Evolutionary conservation across 176 grass and related monocot genomes (phyloP).

Genomic region (Carex myosuroides): DNA sequence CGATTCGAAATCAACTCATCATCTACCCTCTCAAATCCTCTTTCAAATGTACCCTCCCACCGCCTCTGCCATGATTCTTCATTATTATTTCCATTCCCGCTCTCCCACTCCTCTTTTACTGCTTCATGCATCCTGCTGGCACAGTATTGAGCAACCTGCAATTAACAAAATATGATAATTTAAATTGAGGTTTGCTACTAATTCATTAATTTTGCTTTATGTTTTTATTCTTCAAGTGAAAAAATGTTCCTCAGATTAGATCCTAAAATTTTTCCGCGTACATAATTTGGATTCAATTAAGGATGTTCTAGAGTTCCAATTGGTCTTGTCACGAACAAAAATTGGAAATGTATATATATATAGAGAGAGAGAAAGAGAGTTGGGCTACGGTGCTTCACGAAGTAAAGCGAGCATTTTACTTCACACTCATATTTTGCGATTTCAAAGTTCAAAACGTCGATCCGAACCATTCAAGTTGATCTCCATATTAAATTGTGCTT

Average conservation of each 20-base stretch:
- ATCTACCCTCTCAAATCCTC: conserved; percentile 32
- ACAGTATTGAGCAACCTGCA: conserved; percentile 39
- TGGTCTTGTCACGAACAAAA: background rate
- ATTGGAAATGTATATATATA: background rate
- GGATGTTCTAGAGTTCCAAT: background rate
- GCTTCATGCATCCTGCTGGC: conserved; percentile 34
- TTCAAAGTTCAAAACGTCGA: too few relatives aligned
- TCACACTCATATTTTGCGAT: too few relatives aligned
- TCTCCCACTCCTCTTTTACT: conserved; percentile 34
- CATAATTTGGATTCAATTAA: background rate
- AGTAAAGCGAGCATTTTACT: too few relatives aligned
- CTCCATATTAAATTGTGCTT: too few relatives aligned
- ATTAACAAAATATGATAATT: background rate
- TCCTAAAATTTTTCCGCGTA: background rate
- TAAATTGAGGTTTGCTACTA: background rate
- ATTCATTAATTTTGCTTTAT: background rate
- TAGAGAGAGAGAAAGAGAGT: background rate
- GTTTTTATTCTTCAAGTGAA: background rate
- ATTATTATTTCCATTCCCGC: conserved; percentile 2
- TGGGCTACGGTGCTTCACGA: too few relatives aligned
- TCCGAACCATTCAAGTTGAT: too few relatives aligned
- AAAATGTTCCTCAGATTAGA: background rate
- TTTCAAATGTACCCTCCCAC: conserved; percentile 31
- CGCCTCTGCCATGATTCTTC: conserved; percentile 28
- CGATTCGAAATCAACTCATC: conserved; percentile 30